A percentile compares a stretch with the other conserved stretches of the same genome.
Conservation (phyloP, 805 yeast species). For the Candida sphagnicola region DNA sequence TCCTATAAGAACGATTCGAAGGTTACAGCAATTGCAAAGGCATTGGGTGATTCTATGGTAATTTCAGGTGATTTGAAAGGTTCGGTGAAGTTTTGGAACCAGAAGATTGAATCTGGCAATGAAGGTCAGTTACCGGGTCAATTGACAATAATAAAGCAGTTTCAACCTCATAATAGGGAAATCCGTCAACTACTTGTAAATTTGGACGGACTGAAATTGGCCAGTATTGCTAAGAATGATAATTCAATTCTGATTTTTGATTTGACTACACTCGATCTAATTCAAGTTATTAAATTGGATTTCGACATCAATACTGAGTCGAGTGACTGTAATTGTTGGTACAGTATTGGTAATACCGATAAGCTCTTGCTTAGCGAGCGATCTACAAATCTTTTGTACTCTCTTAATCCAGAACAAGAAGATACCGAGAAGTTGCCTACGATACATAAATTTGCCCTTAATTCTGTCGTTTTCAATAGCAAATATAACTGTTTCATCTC, state of each 20-base stretch:
- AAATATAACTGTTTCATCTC: slow-evolving; percentile 16
- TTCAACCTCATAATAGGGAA: slow-evolving; percentile 13
- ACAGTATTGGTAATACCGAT: slow-evolving; percentile 6
- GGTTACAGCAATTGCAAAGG: slow-evolving; percentile 10
- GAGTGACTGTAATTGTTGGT: slow-evolving; percentile 11
- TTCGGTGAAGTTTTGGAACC: slow-evolving; percentile 18
- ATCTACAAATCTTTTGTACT: slow-evolving; percentile 8
- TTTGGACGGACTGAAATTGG: slow-evolving; percentile 12
- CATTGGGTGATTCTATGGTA: slow-evolving; percentile 11
- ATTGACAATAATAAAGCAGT: slow-evolving; percentile 12
- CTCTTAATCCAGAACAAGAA: slow-evolving; percentile 12
- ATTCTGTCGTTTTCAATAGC: slow-evolving; percentile 9
- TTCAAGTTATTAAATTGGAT: slow-evolving; percentile 12
- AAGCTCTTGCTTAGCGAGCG: slow-evolving; percentile 11
- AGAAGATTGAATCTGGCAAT: slow-evolving; percentile 6
- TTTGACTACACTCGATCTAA: slow-evolving; percentile 18
- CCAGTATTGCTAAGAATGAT: slow-evolving; percentile 16
- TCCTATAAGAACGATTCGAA: slow-evolving; percentile 12
- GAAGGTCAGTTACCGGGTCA: slow-evolving; percentile 6
- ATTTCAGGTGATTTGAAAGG: slow-evolving; percentile 18
- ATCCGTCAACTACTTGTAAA: slow-evolving; percentile 14
- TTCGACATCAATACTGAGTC: slow-evolving; percentile 12
- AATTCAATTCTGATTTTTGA: slow-evolving; percentile 16
- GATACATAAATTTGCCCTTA: slow-evolving; percentile 12
- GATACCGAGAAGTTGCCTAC: slow-evolving; percentile 2